These are phyloP conservation scores for Malus asiatica DNA, from an alignment of 306 rosid genomes.

Conservation along the genomic window DNA sequence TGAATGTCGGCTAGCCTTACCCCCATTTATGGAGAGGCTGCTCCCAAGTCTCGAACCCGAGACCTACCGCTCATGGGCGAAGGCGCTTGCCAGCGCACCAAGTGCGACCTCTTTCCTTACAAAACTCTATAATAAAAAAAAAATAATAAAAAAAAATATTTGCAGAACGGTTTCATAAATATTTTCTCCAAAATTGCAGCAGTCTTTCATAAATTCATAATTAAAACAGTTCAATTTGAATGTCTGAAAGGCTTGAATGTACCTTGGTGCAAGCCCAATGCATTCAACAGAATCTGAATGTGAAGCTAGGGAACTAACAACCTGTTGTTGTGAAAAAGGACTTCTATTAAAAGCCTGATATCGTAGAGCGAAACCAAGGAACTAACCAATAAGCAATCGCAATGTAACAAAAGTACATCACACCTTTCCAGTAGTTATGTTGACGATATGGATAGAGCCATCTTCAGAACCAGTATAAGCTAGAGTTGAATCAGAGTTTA, in stretches of 20 bases:
- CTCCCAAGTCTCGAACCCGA: too few species aligned
- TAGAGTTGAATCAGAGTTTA: constrained; percentile 62
- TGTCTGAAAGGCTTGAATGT: not conserved
- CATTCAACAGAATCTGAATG: constrained; percentile 77
- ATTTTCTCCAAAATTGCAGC: too few species aligned
- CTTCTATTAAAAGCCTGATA: constrained; percentile 14
- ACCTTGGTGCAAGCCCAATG: constrained; percentile 69
- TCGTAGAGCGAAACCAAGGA: not conserved
- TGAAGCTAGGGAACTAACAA: constrained; percentile 53
- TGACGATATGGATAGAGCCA: constrained; percentile 72
- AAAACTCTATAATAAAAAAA: too few species aligned
- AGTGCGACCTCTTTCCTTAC: too few species aligned
- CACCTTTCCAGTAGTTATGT: constrained; percentile 73
- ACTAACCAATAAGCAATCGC: not conserved
- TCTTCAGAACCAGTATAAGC: constrained; percentile 81
- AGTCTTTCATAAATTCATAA: not conserved
- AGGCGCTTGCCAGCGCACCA: too few species aligned
- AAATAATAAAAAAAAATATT: too few species aligned
- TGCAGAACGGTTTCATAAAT: too few species aligned
- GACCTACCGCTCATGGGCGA: too few species aligned
- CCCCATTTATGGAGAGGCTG: too few species aligned
- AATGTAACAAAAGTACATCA: constrained; percentile 11
- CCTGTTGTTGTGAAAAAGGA: constrained; percentile 41
- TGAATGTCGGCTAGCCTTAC: too few species aligned
- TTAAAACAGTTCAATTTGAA: not conserved